A percentile compares a stretch with the other conserved stretches of the same genome.
phyloP scores from a whole-genome alignment of 208 protist species.

The Wallacemonas sp. region DNA sequence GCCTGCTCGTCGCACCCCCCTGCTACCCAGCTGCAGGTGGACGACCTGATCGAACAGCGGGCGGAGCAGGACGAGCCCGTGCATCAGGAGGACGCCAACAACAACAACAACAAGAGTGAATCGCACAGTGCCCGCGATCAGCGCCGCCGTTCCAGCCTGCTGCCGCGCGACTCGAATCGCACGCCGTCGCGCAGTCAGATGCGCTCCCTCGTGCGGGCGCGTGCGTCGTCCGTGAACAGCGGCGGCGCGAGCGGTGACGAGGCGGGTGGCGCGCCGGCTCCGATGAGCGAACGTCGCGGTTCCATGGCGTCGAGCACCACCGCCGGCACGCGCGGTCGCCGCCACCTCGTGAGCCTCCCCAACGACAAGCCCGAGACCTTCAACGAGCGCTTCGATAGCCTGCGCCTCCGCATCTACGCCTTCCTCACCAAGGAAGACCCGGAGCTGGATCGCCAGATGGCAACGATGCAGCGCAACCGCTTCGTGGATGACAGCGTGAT shows the following conservation, averaged over 20 bases:
- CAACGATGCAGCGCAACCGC: slow-evolving; percentile 38
- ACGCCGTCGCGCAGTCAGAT: slow-evolving; percentile 50
- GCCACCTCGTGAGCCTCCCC: slow-evolving; percentile 20
- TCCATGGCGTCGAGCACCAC: slow-evolving; percentile 6
- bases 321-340: slow-evolving; percentile 21
- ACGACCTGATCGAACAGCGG: too few relatives aligned
- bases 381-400: slow-evolving; percentile 44
- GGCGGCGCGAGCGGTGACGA: slow-evolving; percentile 9
- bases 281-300: neutral
- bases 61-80: too few relatives aligned
- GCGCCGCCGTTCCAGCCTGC: slow-evolving; percentile 25
- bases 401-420: slow-evolving; percentile 69
- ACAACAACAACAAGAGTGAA: neutral
- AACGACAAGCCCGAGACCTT: slow-evolving; percentile 4
- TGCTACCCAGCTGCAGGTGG: too few relatives aligned
- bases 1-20: too few relatives aligned
- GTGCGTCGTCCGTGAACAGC: slow-evolving; percentile 20
- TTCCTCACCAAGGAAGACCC: slow-evolving; percentile 62
- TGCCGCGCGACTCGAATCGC: slow-evolving; percentile 29
- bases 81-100: neutral
- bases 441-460: slow-evolving; percentile 38
- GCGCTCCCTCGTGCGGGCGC: slow-evolving; percentile 39
- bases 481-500: slow-evolving; percentile 42
- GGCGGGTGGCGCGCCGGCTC: neutral
- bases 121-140: slow-evolving; percentile 18